Evolutionary conservation across 78 protist species (phyloP).

Genomic region (Dictyostelium brefeldianum): DNA sequence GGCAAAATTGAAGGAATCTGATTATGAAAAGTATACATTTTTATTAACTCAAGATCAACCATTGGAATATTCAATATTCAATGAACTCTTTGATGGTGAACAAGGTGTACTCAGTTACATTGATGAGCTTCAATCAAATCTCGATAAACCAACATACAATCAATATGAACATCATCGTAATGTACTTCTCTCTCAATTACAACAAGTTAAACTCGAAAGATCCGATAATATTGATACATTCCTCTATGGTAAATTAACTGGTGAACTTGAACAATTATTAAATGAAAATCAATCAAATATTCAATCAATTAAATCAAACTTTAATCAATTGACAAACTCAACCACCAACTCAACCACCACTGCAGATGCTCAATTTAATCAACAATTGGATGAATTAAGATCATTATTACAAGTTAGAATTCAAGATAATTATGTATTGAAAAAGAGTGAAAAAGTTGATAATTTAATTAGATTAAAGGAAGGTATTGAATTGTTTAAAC

Average conservation of each 20-base stretch:
- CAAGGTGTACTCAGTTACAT: no score
- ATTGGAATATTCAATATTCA: no score
- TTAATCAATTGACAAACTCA: background rate
- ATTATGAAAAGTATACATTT: no score
- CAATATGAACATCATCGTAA: no score
- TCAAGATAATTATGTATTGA: background rate
- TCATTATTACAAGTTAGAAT: background rate
- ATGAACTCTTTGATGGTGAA: no score
- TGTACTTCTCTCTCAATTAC: no score
- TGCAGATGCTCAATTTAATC: background rate
- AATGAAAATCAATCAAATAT: background rate
- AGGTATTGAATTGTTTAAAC: constrained; percentile 5
- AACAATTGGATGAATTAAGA: background rate
- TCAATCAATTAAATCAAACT: background rate
- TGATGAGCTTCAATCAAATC: no score
- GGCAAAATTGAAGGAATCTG: no score
- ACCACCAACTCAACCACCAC: background rate
- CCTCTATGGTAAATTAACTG: background rate
- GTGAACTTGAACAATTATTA: background rate
- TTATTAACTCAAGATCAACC: no score
- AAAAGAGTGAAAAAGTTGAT: background rate
- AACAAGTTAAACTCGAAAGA: no score
- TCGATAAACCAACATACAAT: no score
- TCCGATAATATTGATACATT: no score
- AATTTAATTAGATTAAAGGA: background rate